These are phyloP conservation scores for Trifolium subterraneum DNA, from an alignment of 306 rosid species.

Conservation along the genomic window DNA sequence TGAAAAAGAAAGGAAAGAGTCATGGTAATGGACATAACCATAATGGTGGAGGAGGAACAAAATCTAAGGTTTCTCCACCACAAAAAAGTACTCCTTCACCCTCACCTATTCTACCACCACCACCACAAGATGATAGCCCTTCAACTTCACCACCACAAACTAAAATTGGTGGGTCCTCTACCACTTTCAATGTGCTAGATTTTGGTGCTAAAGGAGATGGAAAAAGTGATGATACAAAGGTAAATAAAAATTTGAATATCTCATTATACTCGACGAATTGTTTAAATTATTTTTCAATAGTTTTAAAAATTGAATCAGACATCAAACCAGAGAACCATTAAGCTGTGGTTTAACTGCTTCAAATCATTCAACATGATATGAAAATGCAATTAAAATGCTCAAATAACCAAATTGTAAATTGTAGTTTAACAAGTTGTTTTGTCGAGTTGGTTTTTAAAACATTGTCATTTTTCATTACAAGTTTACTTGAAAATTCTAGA, in stretches of 20 bases:
- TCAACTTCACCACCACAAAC: constrained; percentile 58
- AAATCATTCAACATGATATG: too few relatives aligned
- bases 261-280: constrained; percentile 8
- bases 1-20: constrained; percentile 70
- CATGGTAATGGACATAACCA: constrained; percentile 47
- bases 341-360: neutral
- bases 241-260: constrained; percentile 43
- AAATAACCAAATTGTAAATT: neutral
- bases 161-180: constrained; percentile 48
- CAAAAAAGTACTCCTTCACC: constrained; percentile 48
- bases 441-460: neutral
- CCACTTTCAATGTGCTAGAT: constrained; percentile 66
- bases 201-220: constrained; percentile 97
- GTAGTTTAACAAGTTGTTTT: neutral
- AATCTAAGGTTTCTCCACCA: constrained; percentile 64
- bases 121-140: constrained; percentile 46
- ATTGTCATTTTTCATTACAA: neutral
- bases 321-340: neutral
- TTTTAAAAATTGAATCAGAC: neutral
- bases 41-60: constrained; percentile 60
- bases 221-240: constrained; percentile 85
- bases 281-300: neutral
- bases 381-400: neutral
- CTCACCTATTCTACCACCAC: constrained; percentile 47
- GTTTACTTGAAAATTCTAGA: neutral